Evolutionary conservation across 257 asterid species (phyloP), one percentile per base, ranked within the genome.

Genomic region (Lithospermum erythrorhizon): DNA sequence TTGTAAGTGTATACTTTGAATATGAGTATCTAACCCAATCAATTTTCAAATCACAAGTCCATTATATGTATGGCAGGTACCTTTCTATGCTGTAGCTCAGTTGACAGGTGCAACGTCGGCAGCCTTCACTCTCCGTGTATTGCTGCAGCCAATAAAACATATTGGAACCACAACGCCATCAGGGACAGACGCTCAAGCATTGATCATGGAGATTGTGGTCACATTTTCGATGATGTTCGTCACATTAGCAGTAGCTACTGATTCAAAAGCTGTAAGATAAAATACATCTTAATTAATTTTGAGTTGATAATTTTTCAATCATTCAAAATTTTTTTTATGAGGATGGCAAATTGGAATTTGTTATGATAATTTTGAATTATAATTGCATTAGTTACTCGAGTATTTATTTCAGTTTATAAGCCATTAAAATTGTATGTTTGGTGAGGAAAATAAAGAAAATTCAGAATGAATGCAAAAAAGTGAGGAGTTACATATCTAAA

Each of bases 141-240:
- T 90, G 55, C 76, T 87, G n/a, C 84, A 81, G 37, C 97, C 97
- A 0, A 83, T 90, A 5, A 77, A 78, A 71, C 79, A 78, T 6
- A 74, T 87, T 1, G 96, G 97, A 47, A 90, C 83, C 11, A 90
- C 95, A 4, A 67, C 94, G 1, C 95, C 95, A 9, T 72, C 83
- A 0, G 95, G 90, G 9, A 65, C 87, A 0, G 75, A 71, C 24
- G 11, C 78, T 61, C 96, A 90, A 68, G 90, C 97, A 65, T 67
- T 90, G 2, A 49, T 78, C 68, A 87, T 85, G 88, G 97, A 90
- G 70, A 76, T 84, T 0, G 84, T 90, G 0, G 86, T 90, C 0
- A 87, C 97, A 0, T 90, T 87, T 74, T 76, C 90, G 17, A 87
- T 90, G 97, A 87, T 87, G 97, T 87, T 90, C 65, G 57, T 90